Percentiles rank a stretch among this genome's conserved stretches.
phyloP scores from a whole-genome alignment of 2,329 filamentous ascomycete species.

The Spiromastix sp. region DNA sequence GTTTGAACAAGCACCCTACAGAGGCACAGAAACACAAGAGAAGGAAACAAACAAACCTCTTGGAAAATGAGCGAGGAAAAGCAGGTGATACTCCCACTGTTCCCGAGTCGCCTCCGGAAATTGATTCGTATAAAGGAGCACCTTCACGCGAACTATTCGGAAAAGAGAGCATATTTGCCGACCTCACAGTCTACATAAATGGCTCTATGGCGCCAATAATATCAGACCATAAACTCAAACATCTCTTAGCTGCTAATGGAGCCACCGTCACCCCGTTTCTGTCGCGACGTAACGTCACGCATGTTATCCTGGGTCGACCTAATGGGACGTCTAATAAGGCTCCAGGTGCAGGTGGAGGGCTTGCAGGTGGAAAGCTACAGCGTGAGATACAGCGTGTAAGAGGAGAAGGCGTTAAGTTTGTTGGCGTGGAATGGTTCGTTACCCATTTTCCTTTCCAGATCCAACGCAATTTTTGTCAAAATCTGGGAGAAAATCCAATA shows the following conservation, averaged over 20 bases:
- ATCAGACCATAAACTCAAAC: slow-evolving; percentile 79
- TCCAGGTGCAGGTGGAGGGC: slow-evolving; percentile 16
- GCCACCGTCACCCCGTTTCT: slow-evolving; percentile 61
- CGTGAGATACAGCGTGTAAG: slow-evolving; percentile 61
- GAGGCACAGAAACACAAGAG: no score
- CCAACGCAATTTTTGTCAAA: no score
- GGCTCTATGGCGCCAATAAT: slow-evolving; percentile 72
- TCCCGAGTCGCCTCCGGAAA: no score
- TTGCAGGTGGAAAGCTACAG: slow-evolving; percentile 71
- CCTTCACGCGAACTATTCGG: slow-evolving; percentile 16
- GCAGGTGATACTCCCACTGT: background rate
- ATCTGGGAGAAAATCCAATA: no score
- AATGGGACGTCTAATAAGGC: slow-evolving; percentile 16
- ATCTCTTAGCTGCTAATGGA: slow-evolving; percentile 63
- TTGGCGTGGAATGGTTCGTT: slow-evolving; percentile 67
- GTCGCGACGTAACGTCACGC: slow-evolving; percentile 65
- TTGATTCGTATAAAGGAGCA: background rate
- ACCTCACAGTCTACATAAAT: slow-evolving; percentile 73
- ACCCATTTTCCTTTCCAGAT: slow-evolving; percentile 7
- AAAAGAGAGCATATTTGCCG: slow-evolving; percentile 49
- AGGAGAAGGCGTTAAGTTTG: slow-evolving; percentile 65
- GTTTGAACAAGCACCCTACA: background rate
- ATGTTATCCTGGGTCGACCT: slow-evolving; percentile 67
- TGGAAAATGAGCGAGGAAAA: background rate
- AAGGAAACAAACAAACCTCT: background rate